Evolutionary conservation across 129 eudicot genomes (phyloP).

Genomic region (Tanacetum coccineum): DNA sequence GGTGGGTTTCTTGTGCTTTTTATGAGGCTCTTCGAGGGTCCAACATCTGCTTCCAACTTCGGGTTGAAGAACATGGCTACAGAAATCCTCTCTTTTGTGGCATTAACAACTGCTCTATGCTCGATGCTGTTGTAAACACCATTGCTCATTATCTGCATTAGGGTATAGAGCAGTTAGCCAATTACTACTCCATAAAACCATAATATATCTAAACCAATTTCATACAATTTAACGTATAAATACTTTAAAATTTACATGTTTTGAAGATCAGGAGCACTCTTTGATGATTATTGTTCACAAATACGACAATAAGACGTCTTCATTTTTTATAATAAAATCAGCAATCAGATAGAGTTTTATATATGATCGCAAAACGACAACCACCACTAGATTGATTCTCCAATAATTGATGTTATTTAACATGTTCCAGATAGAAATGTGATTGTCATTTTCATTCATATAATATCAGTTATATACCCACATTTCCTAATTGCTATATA

Average conservation of each 20-base stretch:
- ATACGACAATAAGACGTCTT: not conserved
- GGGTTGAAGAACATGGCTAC: slow-evolving; percentile 39
- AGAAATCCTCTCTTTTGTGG: slow-evolving; percentile 25
- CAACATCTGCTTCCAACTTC: slow-evolving; percentile 33
- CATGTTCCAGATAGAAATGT: slow-evolving; percentile 13
- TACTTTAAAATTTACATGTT: not conserved
- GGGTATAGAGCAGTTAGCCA: not conserved
- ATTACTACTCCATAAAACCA: no score
- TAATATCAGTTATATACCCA: not conserved
- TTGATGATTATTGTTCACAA: not conserved
- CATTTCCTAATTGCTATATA: not conserved
- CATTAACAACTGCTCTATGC: slow-evolving; percentile 36
- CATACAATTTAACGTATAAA: no score
- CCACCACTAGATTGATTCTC: slow-evolving; percentile 10
- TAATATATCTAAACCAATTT: no score
- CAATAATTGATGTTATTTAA: slow-evolving; percentile 23
- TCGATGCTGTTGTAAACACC: slow-evolving; percentile 36
- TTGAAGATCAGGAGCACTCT: not conserved
- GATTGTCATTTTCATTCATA: slow-evolving; percentile 13
- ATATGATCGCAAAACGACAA: slow-evolving; percentile 14
- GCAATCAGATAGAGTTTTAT: not conserved
- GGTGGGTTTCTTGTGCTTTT: slow-evolving; percentile 24
- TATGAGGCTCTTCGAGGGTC: slow-evolving; percentile 33
- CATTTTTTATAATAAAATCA: not conserved
- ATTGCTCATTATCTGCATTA: slow-evolving; percentile 38